Evolutionary conservation across 2,329 filamentous ascomycete species (phyloP), one percentile per base, ranked within the genome.

Genomic region (Penicillium polonicum): DNA sequence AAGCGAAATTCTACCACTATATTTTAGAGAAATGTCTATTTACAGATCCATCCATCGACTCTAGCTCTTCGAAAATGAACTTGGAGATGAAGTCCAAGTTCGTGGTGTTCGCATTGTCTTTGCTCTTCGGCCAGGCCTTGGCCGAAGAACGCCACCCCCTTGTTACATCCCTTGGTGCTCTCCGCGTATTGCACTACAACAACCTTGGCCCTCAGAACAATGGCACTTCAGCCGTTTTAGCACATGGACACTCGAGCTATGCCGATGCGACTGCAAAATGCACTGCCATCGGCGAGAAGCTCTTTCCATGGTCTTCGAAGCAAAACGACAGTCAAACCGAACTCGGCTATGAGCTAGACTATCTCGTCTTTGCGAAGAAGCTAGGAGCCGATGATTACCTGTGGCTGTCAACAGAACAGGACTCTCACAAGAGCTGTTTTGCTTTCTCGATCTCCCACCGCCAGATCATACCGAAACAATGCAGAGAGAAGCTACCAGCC

Each of bases 161-260:
- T 33, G 55, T 59, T 21, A 48, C 33, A 38, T 62, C 65, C 15
- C 55, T 65, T 29, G 62, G 64, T 2, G 59, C 58, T 31, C 63
- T 69, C 3, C 66, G 64, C 31, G 48, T 59, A 12, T 44, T 69
- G 45, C 65, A 69, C 23, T 69, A 69, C 57, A 69, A 69, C 54
- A 60, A 69, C 36, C 44, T 69, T 17, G 61, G 57, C 19, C 52
- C 67, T 2, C 52, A 60, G 23, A 69, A 69, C 41, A 69, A 69
- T 35, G 67, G 67, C 5, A 68, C 64, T 6, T 58, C 66, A 3
- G 66, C 64, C 10, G 55, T 69, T 3, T 48, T 69, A 13, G 61
- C 63, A 8, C 48, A 67, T 19, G 54, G 62, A 35, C 48, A 19
- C 25, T 36, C 65, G 29, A 54, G 31, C 49, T 41, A 60, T 19